Conservation (phyloP, 2,329 filamentous ascomycete species). For the Neophaeococcomyces aloes region DNA sequence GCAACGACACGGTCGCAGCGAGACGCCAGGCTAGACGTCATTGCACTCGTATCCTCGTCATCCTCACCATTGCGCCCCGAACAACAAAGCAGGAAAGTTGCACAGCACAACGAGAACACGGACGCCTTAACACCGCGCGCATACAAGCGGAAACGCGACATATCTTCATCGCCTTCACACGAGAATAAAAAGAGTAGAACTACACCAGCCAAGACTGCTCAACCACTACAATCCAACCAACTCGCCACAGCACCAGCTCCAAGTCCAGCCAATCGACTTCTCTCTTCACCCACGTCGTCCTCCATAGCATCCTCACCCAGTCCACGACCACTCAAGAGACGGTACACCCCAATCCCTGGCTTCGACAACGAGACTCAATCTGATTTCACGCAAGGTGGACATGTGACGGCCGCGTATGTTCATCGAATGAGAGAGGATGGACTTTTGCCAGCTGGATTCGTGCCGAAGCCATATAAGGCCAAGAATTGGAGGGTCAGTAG, state of each 20-base stretch:
- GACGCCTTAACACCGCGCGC: background rate
- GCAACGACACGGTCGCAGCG: slow-evolving; percentile 6
- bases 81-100: background rate
- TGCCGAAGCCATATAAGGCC: slow-evolving; percentile 27
- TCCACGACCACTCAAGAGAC: slow-evolving; percentile 10
- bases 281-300: slow-evolving; percentile 6
- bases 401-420: slow-evolving; percentile 21
- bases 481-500: slow-evolving; percentile 5
- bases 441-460: slow-evolving; percentile 18
- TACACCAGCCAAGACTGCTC: too few species aligned
- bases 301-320: slow-evolving; percentile 12
- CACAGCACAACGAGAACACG: background rate
- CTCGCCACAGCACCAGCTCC: too few species aligned
- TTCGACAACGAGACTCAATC: slow-evolving; percentile 22
- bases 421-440: slow-evolving; percentile 19
- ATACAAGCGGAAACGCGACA: background rate
- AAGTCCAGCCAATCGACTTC: background rate
- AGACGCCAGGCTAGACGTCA: slow-evolving; percentile 3
- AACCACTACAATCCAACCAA: too few species aligned
- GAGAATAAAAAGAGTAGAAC: background rate
- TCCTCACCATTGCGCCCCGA: too few species aligned
- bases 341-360: slow-evolving; percentile 17
- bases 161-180: background rate
- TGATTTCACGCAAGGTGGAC: slow-evolving; percentile 22
- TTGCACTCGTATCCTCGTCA: background rate